phyloP scores from a whole-genome alignment of 1,139 yeast species.

The Suhomyces bolitotheri region DNA sequence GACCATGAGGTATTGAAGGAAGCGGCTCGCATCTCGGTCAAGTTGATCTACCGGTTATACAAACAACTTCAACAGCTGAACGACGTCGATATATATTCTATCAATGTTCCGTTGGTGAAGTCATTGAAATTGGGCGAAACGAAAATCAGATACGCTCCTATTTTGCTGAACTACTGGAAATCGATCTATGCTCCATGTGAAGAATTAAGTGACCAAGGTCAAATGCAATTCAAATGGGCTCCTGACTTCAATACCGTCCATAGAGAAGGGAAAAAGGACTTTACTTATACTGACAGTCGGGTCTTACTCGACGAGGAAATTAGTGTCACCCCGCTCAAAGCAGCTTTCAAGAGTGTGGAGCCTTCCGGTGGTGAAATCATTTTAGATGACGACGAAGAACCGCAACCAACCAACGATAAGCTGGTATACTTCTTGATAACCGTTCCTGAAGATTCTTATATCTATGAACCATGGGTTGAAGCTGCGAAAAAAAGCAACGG shows the following conservation, averaged over 20 bases:
- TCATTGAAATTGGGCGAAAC: slow-evolving; percentile 52
- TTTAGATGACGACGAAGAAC: slow-evolving; percentile 23
- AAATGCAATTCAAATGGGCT: slow-evolving; percentile 63
- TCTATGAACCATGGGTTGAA: slow-evolving; percentile 54
- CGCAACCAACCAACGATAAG: not conserved
- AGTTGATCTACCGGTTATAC: slow-evolving; percentile 59
- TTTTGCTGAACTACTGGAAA: slow-evolving; percentile 77
- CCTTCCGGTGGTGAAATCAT: slow-evolving; percentile 59
- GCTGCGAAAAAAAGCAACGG: slow-evolving; percentile 39
- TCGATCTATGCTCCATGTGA: slow-evolving; percentile 46
- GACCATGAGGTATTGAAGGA: slow-evolving; percentile 54
- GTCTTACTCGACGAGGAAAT: slow-evolving; percentile 51
- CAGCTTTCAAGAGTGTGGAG: slow-evolving; percentile 60
- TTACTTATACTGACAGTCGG: slow-evolving; percentile 57
- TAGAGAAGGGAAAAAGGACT: slow-evolving; percentile 54
- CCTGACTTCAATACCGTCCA: slow-evolving; percentile 79
- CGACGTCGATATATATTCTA: slow-evolving; percentile 70
- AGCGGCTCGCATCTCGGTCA: slow-evolving; percentile 70
- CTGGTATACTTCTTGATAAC: slow-evolving; percentile 32
- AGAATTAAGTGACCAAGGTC: slow-evolving; percentile 26
- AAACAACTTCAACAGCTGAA: slow-evolving; percentile 51
- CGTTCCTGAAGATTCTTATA: slow-evolving; percentile 46
- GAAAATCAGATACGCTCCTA: slow-evolving; percentile 69
- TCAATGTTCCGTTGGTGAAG: slow-evolving; percentile 75
- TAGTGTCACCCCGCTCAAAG: slow-evolving; percentile 83